Evolutionary conservation across 441 rosid genomes (phyloP).

Genomic region (Gossypium aridum): DNA sequence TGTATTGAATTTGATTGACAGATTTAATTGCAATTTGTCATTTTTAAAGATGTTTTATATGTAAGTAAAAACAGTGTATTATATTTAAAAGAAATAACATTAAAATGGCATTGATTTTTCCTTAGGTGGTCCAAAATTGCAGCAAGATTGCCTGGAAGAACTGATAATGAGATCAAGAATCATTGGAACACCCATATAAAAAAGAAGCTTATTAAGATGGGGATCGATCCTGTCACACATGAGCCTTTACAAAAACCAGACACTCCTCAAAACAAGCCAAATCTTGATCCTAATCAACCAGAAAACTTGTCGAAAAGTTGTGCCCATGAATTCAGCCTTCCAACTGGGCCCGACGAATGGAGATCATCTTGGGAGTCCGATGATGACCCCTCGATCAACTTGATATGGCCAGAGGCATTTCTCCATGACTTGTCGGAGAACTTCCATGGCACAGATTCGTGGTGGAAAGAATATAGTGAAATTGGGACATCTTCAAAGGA

Average conservation of each 20-base stretch:
- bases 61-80: too few species aligned
- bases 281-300: neutral
- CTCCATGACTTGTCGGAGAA: conserved; percentile 41
- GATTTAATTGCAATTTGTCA: too few species aligned
- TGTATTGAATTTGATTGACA: too few species aligned
- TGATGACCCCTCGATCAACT: conserved; percentile 23
- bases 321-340: conserved; percentile 14
- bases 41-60: too few species aligned
- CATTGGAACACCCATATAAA: too few species aligned
- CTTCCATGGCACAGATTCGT: conserved; percentile 18
- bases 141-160: conserved; percentile 34
- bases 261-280: conserved; percentile 3
- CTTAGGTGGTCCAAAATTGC: conserved; percentile 73
- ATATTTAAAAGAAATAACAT: neutral
- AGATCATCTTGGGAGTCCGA: conserved; percentile 15
- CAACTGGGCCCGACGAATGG: conserved; percentile 12
- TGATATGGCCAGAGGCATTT: conserved; percentile 27
- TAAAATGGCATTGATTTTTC: neutral
- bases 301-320: neutral
- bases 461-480: conserved; percentile 20
- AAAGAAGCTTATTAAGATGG: conserved; percentile 4
- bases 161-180: too few species aligned
- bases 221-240: conserved; percentile 58
- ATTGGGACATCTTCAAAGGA: conserved; percentile 34
- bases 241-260: conserved; percentile 27